These are phyloP conservation scores for Podila verticillata DNA, from an alignment of 192 early-diverging fungal genomes.

Conservation along the genomic window DNA sequence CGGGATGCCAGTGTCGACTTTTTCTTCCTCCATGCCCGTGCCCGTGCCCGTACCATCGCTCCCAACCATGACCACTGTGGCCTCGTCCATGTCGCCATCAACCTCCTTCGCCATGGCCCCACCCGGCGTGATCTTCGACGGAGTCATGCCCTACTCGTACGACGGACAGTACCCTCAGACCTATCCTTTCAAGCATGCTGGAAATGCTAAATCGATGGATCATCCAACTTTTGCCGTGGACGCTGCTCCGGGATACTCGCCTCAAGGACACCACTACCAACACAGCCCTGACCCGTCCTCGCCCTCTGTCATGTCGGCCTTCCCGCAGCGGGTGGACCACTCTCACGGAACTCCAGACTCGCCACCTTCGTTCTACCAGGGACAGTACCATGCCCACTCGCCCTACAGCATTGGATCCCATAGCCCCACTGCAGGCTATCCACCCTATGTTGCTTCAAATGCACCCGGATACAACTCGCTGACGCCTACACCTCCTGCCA, in stretches of 20 bases:
- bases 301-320: slow-evolving; percentile 26
- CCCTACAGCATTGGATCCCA: slow-evolving; percentile 50
- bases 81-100: slow-evolving; percentile 39
- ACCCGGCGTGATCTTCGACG: slow-evolving; percentile 41
- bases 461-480: slow-evolving; percentile 28
- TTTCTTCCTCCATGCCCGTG: slow-evolving; percentile 32
- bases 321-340: slow-evolving; percentile 39
- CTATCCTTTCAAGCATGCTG: slow-evolving; percentile 52
- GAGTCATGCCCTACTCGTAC: slow-evolving; percentile 46
- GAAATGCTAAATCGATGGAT: slow-evolving; percentile 49
- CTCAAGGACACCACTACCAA: slow-evolving; percentile 31
- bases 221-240: slow-evolving; percentile 25
- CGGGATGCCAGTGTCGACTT: slow-evolving; percentile 35
- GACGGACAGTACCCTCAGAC: slow-evolving; percentile 33
- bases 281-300: slow-evolving; percentile 51
- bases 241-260: slow-evolving; percentile 18
- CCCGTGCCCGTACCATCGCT: slow-evolving; percentile 39
- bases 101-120: slow-evolving; percentile 49
- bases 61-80: slow-evolving; percentile 44
- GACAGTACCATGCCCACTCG: slow-evolving; percentile 33
- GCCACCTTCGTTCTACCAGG: slow-evolving; percentile 46
- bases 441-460: slow-evolving; percentile 20
- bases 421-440: slow-evolving; percentile 33
- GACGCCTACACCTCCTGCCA: slow-evolving; percentile 41
- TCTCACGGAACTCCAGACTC: slow-evolving; percentile 24